These are phyloP conservation scores for Botrytis porri DNA, from an alignment of 2,329 filamentous ascomycete genomes.

Conservation along the genomic window DNA sequence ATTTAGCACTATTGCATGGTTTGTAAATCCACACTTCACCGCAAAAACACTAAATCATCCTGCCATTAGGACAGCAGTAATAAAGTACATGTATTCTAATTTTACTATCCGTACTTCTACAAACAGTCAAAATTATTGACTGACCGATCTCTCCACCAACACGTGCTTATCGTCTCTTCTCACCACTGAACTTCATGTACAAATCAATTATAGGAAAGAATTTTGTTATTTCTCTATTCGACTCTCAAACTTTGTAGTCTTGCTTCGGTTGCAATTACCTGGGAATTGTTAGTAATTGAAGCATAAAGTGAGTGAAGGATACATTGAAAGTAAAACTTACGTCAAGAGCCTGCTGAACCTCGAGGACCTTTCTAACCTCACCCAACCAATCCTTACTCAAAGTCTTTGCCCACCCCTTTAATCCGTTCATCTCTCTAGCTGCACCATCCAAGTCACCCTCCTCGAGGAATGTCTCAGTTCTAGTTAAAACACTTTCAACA, in stretches of 20 bases:
- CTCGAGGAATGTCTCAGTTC: conserved; percentile 86
- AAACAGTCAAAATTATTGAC: conserved; percentile 9
- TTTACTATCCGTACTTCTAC: conserved; percentile 15
- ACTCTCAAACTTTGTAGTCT: conserved; percentile 83
- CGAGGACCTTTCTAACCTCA: conserved; percentile 86
- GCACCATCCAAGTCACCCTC: conserved; percentile 90
- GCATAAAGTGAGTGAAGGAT: background rate
- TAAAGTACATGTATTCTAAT: conserved; percentile 16
- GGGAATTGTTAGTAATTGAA: conserved; percentile 26
- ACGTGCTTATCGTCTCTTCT: background rate
- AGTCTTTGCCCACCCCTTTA: conserved; percentile 93
- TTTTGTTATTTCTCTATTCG: conserved; percentile 51
- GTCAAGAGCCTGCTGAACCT: conserved; percentile 94
- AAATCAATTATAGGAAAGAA: conserved; percentile 26
- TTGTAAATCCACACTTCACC: background rate
- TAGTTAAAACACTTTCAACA: conserved; percentile 87
- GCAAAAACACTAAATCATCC: background rate
- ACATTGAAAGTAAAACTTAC: conserved; percentile 55
- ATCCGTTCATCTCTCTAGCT: conserved; percentile 89
- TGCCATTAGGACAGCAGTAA: background rate
- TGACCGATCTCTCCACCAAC: background rate
- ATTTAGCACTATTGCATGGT: background rate
- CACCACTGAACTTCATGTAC: conserved; percentile 23
- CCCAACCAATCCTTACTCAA: conserved; percentile 90
- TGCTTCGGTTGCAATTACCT: conserved; percentile 89